Base-by-base conservation (phyloP, 805 yeast species). In the Myxozyma geophila region DNA sequence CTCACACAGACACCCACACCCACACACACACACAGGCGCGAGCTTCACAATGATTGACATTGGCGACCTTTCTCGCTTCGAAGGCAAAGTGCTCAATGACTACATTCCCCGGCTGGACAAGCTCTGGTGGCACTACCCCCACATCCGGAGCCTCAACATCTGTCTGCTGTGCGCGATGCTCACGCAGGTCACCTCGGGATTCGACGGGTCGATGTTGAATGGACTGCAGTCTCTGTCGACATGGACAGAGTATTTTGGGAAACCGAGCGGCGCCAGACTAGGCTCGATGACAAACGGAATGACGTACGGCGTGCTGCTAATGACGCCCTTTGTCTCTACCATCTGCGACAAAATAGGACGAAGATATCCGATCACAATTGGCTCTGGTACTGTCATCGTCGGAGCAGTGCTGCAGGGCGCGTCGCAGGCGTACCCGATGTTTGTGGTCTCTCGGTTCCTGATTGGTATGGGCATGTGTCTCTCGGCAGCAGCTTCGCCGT, bases 151-250 rank as follows among this genome's bases (percentile, higher is more conserved):
- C 36, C 75, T 84, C 66, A 77, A 79, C 66, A 66, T 74, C 43
- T 69, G 77, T 6, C 71, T 83, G 35, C 73, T 81, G 48, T 73
- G 81, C 37, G 75, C 79, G 61, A 78, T 84, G 39, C 73, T 82
- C 49, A 76, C 83, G 19, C 79, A 85, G 10, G 79, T 84, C 55
- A 81, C 80, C 67, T 78, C 75, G 51, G 83, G 84, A 64, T 81
- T 77, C 64, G 84, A 81, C 71, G 82, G 81, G 60, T 78, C 81
- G 13, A 75, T 83, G 77, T 73, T 83, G 70, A 83, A 83, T 67
- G 83, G 84, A 44, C 75, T 83, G 65, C 86, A 83, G 70, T 73
- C 82, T 8, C 76, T 81, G 68, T 62, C 71, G 0, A 70, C 71
- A 40, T 83, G 85, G 83, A 71, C 73, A 60, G 64, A 70, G 7